Base-by-base conservation (phyloP, 179 eudicot species). In the Heliamphora pulchella region DNA sequence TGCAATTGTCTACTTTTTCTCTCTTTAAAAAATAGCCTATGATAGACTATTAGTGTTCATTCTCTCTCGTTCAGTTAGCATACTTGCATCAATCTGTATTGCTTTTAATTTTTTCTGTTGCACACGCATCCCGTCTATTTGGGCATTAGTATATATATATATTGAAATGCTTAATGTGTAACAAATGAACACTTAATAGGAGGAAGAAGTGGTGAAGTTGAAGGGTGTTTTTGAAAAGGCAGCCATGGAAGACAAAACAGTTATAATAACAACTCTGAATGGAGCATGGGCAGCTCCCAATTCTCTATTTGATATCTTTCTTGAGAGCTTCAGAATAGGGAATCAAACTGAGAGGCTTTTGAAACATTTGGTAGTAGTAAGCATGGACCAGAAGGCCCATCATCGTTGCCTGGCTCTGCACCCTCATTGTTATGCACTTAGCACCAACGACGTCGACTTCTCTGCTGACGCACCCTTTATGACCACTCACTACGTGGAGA, bases 231-330 rank as follows among this genome's bases (percentile, higher is more conserved):
- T 83, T 76, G 78, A 22, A 44, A 79, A 80, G 31, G 92, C 91
- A 8, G 74, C 89, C 20, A 88, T 78, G 71, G 57, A 71, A 11
- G 82, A 85, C 57, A 89, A 83, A 17, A 89, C 90, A 0, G 88
- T 20, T 20, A 20, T 20, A 20, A 20, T 20, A 20, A 20, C 22
- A 20, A 20, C 22, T 20, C 22, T 20, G 53, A 91, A 91, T 48
- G 84, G 83, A 18, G 94, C 92, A 58, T 89, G 91, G 96, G 87
- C 91, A 13, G 89, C 78, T 62, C 92, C 91, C 47, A 82, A 86
- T 74, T 84, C 91, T 8, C 54, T 84, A 74, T 88, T 89, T 64
- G 89, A 88, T 83, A 80, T 89, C 0, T 85, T 89, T 66, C 68
- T 91, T 6, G 86, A 89, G 85, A 88, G 92, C 82, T 89, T 91